Evolutionary conservation across 2,329 filamentous ascomycete genomes (phyloP), one percentile per base, ranked within the genome.

Genomic region (Colletotrichum tanaceti): DNA sequence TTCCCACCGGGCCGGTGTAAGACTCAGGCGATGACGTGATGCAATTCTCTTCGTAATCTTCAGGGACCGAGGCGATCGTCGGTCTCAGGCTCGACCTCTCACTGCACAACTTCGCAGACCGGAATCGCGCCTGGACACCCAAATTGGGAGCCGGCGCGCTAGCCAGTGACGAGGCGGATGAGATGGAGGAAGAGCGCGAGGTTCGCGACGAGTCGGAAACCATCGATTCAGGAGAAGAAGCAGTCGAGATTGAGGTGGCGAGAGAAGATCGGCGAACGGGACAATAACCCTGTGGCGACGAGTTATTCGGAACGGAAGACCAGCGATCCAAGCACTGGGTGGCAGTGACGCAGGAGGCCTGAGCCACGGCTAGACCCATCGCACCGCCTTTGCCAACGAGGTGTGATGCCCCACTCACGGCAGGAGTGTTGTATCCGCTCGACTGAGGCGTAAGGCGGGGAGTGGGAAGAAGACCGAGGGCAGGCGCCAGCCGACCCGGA

Each of bases 171-270:
- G 87, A 89, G 74, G 86, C 83, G 75, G 87, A 89, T 65, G 87
- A 90, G 79, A 89, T 87, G 20, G 88, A 90, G 75, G 88, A 90
- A 60, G 87, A 89, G 76, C 87, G 87, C 72, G 88, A 90, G 71
- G 87, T 84, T 70, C 84, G 84, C 67, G 86, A 90, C 65, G 83
- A 81, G 75, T 90, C 89, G 68, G 89, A 90, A 53, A 90, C 79
- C 88, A 90, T 90, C 63, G 89, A 90, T 75, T 90, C 88, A 71
- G 89, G 89, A 35, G 89, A 90, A 68, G 89, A 90, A 41, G 86
- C 85, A 38, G 86, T 87, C 32, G 88, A 90, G 73, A 88, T 81
- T 20, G 88, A 89, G 74, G 85, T 89, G 75, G 87, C 88, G 69
- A 90, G 84, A 18, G 88, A 90, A 16, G 88, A 89, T 70, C 88